phyloP scores from a whole-genome alignment of 2,329 filamentous ascomycete genomes.

The Aspergillus sp. region DNA sequence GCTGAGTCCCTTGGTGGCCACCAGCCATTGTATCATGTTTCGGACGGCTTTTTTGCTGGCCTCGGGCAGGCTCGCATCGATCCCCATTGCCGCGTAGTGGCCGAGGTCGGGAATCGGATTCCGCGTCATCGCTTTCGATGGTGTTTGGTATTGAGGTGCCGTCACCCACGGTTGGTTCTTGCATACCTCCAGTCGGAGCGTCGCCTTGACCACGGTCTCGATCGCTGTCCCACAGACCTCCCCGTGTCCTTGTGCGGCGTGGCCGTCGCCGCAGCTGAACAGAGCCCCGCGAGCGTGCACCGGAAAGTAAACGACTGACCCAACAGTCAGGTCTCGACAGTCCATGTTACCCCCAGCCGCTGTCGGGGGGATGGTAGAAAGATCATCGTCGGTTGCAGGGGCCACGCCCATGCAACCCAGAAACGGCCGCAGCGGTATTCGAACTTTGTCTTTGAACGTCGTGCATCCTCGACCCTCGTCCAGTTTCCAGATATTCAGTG shows the following conservation, averaged over 20 bases:
- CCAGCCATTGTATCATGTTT: slow-evolving; percentile 47
- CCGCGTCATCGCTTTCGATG: slow-evolving; percentile 17
- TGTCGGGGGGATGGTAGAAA: slow-evolving; percentile 49
- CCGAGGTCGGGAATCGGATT: slow-evolving; percentile 28
- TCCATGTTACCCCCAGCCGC: slow-evolving; percentile 53
- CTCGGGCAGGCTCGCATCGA: slow-evolving; percentile 45
- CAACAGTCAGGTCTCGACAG: slow-evolving; percentile 46
- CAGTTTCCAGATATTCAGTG: slow-evolving; percentile 49
- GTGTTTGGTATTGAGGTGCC: slow-evolving; percentile 46
- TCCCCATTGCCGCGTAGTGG: slow-evolving; percentile 45
- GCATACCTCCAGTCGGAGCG: slow-evolving; percentile 45
- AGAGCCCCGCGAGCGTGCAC: slow-evolving; percentile 47
- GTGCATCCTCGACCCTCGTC: slow-evolving; percentile 34
- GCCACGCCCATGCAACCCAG: slow-evolving; percentile 51
- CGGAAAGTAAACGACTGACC: slow-evolving; percentile 46
- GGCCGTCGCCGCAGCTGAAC: slow-evolving; percentile 52
- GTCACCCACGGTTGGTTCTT: slow-evolving; percentile 44
- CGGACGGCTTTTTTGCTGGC: slow-evolving; percentile 47
- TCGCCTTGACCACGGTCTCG: slow-evolving; percentile 49
- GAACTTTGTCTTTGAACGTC: slow-evolving; percentile 45
- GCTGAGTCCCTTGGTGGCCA: slow-evolving; percentile 42
- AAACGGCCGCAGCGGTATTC: slow-evolving; percentile 48
- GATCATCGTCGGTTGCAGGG: slow-evolving; percentile 40
- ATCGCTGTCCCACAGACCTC: slow-evolving; percentile 55
- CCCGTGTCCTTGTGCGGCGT: slow-evolving; percentile 52